These are phyloP conservation scores for Cryptosporidium felis DNA, from an alignment of 169 alveolate genomes.

Conservation along the genomic window DNA sequence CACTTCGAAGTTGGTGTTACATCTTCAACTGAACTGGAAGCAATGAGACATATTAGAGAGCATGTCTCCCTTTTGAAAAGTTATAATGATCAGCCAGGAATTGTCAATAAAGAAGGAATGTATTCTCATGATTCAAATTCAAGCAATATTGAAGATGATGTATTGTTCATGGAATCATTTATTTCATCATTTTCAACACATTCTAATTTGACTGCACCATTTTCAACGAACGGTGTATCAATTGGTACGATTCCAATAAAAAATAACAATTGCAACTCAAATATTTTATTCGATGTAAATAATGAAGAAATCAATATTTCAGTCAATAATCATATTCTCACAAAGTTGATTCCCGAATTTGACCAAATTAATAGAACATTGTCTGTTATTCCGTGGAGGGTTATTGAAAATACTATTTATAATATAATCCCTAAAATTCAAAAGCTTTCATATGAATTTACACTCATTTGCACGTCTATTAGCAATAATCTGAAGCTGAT, in stretches of 20 bases:
- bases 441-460: neutral
- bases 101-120: neutral
- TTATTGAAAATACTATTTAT: neutral
- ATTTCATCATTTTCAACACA: conserved; percentile 50
- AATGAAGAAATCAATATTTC: conserved; percentile 10
- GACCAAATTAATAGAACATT: conserved; percentile 52
- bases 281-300: neutral
- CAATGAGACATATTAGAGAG: conserved; percentile 19
- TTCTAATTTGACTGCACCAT: conserved; percentile 45
- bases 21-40: conserved; percentile 5
- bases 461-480: conserved; percentile 28
- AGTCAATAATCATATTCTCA: conserved; percentile 12
- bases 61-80: neutral
- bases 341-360: conserved; percentile 42
- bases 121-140: neutral
- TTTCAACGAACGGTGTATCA: conserved; percentile 56
- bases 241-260: neutral
- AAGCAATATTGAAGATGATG: conserved; percentile 28
- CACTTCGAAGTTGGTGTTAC: conserved; percentile 41
- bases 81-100: conserved; percentile 18
- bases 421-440: conserved; percentile 26
- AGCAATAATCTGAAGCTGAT: conserved; percentile 8
- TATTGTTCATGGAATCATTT: conserved; percentile 48
- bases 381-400: conserved; percentile 47
- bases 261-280: neutral